Evolutionary conservation across 257 asterid genomes (phyloP).

Genomic region (Ilex aquifolium): DNA sequence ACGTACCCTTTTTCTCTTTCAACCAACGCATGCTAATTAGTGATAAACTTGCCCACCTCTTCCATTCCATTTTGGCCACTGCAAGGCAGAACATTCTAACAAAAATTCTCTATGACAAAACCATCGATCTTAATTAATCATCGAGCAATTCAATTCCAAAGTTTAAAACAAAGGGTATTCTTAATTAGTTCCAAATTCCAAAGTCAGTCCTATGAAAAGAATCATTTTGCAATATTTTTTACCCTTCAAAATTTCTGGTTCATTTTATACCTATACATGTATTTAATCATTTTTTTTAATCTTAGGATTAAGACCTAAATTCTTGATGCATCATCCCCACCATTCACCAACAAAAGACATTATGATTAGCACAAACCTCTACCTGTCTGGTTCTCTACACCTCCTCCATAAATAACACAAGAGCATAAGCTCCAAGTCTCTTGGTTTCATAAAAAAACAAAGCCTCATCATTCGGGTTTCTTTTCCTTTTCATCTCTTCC

Average conservation of each 20-base stretch:
- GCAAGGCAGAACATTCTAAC: background rate
- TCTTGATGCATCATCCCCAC: slow-evolving; percentile 20
- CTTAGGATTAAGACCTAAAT: slow-evolving; percentile 3
- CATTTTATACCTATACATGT: background rate
- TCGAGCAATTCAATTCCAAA: background rate
- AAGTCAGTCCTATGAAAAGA: background rate
- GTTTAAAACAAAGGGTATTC: background rate
- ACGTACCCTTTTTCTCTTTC: slow-evolving; percentile 4
- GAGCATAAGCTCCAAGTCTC: slow-evolving; percentile 2
- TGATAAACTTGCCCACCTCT: slow-evolving; percentile 13
- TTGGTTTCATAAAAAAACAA: slow-evolving; percentile 24
- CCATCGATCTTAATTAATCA: no score
- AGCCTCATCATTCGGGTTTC: slow-evolving; percentile 24
- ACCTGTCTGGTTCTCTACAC: slow-evolving; percentile 34
- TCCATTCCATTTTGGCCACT: slow-evolving; percentile 5
- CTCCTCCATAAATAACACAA: background rate
- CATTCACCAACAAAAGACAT: slow-evolving; percentile 45
- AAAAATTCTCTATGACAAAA: background rate
- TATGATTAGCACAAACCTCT: slow-evolving; percentile 40
- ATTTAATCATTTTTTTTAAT: background rate
- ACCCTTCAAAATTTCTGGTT: background rate
- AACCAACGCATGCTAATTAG: slow-evolving; percentile 41
- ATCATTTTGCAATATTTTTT: background rate
- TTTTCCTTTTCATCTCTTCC: slow-evolving; percentile 7
- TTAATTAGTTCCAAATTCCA: no score